phyloP scores from a whole-genome alignment of 371 early-diverging fungal species.

The Mortierella sp. region DNA sequence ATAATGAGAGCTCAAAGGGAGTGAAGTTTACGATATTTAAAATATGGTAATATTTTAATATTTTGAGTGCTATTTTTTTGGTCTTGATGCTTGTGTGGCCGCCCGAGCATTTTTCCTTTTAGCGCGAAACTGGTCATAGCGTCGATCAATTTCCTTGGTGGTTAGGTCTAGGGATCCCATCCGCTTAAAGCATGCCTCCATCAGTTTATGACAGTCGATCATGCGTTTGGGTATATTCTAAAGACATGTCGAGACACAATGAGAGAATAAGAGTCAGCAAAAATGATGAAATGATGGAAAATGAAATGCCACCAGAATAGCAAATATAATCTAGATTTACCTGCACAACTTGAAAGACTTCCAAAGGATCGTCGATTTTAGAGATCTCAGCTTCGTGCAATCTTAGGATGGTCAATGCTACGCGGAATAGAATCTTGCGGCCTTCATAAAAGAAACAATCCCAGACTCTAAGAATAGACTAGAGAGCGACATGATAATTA shows the following conservation, averaged over 20 bases:
- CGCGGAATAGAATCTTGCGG: constrained; percentile 81
- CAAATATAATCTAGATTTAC: constrained; percentile 29
- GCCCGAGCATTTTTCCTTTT: constrained; percentile 45
- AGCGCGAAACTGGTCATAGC: constrained; percentile 64
- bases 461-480: constrained; percentile 85
- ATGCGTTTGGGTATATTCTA: constrained; percentile 76
- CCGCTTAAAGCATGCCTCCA: constrained; percentile 72
- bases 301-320: no score
- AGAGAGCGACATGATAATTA: neutral
- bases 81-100: constrained; percentile 32
- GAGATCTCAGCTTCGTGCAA: constrained; percentile 77
- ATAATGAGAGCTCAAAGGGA: no score
- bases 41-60: neutral
- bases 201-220: constrained; percentile 78
- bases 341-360: constrained; percentile 74
- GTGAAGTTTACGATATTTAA: no score
- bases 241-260: no score
- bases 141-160: constrained; percentile 67
- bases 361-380: constrained; percentile 72
- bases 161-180: constrained; percentile 64
- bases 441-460: constrained; percentile 90
- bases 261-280: neutral
- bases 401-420: constrained; percentile 83
- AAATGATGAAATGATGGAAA: neutral
- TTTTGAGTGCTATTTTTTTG: constrained; percentile 23